These are phyloP conservation scores for Cudoniella acicularis DNA, from an alignment of 495 filamentous ascomycete genomes.

Conservation along the genomic window DNA sequence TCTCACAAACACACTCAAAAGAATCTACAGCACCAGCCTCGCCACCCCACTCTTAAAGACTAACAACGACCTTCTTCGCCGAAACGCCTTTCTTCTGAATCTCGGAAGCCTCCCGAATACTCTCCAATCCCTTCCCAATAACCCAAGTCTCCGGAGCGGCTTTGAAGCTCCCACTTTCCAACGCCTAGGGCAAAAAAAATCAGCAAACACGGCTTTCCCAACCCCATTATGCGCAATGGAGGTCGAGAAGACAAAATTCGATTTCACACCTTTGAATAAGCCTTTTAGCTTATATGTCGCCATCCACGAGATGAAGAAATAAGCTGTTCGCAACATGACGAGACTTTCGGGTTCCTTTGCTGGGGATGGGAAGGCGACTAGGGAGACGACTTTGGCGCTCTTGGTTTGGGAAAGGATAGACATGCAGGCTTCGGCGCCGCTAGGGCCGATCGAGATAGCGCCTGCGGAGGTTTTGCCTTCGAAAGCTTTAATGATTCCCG, in stretches of 20 bases:
- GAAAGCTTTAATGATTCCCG: neutral
- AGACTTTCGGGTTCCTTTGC: neutral
- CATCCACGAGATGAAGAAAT: neutral
- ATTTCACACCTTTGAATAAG: neutral
- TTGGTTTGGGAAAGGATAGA: neutral
- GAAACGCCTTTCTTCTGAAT: conserved; percentile 36
- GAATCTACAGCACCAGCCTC: no score
- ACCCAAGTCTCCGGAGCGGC: neutral
- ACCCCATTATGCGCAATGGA: conserved; percentile 22
- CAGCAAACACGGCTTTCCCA: conserved; percentile 27
- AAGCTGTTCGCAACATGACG: neutral
- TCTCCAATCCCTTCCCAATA: conserved; percentile 31
- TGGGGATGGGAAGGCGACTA: neutral
- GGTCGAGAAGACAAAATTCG: neutral
- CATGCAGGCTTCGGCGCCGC: neutral
- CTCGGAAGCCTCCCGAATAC: conserved; percentile 38
- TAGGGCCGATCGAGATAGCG: neutral
- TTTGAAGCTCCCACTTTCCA: conserved; percentile 23
- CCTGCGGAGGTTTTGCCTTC: neutral
- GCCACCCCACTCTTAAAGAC: no score
- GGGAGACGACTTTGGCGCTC: neutral
- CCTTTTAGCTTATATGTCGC: neutral
- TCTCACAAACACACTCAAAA: no score
- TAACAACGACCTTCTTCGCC: conserved; percentile 41
- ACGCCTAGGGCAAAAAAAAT: conserved; percentile 32